Evolutionary conservation across 2,329 filamentous ascomycete species (phyloP).

Genomic region (Hypoxylon sp.): DNA sequence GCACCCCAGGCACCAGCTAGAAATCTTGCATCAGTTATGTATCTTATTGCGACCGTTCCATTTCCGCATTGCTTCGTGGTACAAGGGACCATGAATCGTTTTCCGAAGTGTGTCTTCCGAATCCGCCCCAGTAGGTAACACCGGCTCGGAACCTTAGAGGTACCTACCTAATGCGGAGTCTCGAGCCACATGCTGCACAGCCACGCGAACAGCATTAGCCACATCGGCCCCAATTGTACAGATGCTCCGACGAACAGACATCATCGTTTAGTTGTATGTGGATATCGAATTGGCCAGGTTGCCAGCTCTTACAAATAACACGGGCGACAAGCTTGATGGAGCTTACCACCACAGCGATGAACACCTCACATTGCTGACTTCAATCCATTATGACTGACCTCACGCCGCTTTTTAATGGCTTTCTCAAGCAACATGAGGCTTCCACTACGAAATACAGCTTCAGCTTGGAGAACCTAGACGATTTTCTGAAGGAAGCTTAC

Average conservation of each 20-base stretch:
- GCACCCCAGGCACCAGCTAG: background rate
- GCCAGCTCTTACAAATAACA: conserved; percentile 26
- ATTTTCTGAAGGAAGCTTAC: conserved; percentile 94
- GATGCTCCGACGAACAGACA: conserved; percentile 22
- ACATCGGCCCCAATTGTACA: conserved; percentile 26
- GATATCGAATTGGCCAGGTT: conserved; percentile 39
- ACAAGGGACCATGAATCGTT: background rate
- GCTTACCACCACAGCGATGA: conserved; percentile 21
- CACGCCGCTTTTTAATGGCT: conserved; percentile 75
- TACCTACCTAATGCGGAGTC: background rate
- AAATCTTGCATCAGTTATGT: background rate
- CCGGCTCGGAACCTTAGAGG: no score
- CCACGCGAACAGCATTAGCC: conserved; percentile 20
- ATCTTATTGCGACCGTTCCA: background rate
- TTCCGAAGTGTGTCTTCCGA: background rate
- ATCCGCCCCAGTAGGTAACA: background rate
- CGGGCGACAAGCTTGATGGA: conserved; percentile 8
- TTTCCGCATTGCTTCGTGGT: background rate
- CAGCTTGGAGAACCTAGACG: conserved; percentile 72
- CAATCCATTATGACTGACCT: conserved; percentile 66
- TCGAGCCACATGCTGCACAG: background rate
- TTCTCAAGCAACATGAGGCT: conserved; percentile 70
- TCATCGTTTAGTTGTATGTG: conserved; percentile 15
- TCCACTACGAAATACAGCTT: conserved; percentile 59
- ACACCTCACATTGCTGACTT: conserved; percentile 10